Base-by-base conservation (phyloP, 164 flowering plant genomes). In the Chloranthus sessilifolius region DNA sequence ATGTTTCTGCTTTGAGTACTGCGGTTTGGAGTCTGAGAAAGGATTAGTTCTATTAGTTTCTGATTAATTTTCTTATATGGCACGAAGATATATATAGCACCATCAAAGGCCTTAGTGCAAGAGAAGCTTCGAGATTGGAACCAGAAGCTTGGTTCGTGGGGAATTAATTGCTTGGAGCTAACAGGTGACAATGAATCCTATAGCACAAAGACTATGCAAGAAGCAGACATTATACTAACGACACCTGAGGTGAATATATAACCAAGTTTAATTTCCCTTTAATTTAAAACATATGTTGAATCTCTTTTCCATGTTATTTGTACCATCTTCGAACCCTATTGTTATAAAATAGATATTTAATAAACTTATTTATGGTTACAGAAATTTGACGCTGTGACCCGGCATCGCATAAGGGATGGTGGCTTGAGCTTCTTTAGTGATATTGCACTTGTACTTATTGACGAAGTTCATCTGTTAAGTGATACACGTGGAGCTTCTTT, bases 341-440 rank as follows among this genome's bases (percentile, higher is more conserved):
- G 10, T 40, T 50, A 38, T 42, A 56, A 35, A 15, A 35, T 61
- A 36, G 20, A 60, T 40, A 8, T 31, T 19, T 47, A 17, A 45
- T 53, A 4, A 3, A 11, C 28, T 50, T 46, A 12, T 56, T n/a
- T 27, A 14, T 60, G 47, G 58, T 2, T 49, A 31, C 65, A 92
- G 99, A 92, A 92, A 67, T 94, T 94, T 76, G 97, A 89, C 77
- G 82, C 96, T 17, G 95, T 89, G 47, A 84, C 90, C 50, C 81
- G 95, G 39, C 83, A 76, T 64, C 78, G 84, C 58, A 77, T 86
- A 60, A 78, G 76, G 58, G 91, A 81, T 78, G 97, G 96, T 43
- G 89, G 99, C 47, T 68, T 94, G 76, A 76, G 95, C 67, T 89
- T 86, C 56, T 88, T 89, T 65, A 78, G 96, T 62, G 99, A 94